Evolutionary conservation across 176 grass and related monocot species (phyloP), one percentile per base, ranked within the genome.

Genomic region (Cenchrus americanus): DNA sequence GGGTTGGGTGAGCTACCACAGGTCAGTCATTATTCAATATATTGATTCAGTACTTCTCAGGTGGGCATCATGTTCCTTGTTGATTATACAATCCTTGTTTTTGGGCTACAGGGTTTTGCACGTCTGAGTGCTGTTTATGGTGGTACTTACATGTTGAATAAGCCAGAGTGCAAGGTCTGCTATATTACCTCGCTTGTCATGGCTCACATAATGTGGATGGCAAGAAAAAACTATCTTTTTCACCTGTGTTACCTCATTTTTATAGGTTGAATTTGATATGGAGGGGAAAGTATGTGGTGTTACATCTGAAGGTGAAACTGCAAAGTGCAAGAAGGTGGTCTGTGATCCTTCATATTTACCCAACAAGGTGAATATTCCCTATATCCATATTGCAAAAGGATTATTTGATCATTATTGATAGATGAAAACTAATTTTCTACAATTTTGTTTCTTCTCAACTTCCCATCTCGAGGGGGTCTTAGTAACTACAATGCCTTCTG

Each of bases 121-220:
- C 90, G 94, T 48, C 70, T 97, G 73, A 97, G 92, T 94, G 95
- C 95, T 91, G 95, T 94, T 87, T 97, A 97, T 91, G 95, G 95
- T 78, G 95, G 95, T 77, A 97, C 92, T 19, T 97, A 97, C 84
- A 97, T 97, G 95, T 83, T 97, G 84, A 92, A 92, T 69, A 97
- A 97, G 85, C 95, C 92, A 65, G 92, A 97, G 58, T 97, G 95
- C 90, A 94, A 97, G 92, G 95, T 97, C 62, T 60, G 61, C 17
- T 86, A 90, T 87, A 3, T 73, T 47, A 76, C 24, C 43, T 64
- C 54, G 43, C 58, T 73, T 40, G 15, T 55, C 48, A 74, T 75
- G 44, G 32, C 67, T 73, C 66, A 50, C 69, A 67, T 60, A 26
- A 66, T 79, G 48, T 79, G 4, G 51, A 26, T 79, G 53, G 18